phyloP scores from a whole-genome alignment of 1,139 yeast species.

The Suzukiozyma palmioleophila region DNA sequence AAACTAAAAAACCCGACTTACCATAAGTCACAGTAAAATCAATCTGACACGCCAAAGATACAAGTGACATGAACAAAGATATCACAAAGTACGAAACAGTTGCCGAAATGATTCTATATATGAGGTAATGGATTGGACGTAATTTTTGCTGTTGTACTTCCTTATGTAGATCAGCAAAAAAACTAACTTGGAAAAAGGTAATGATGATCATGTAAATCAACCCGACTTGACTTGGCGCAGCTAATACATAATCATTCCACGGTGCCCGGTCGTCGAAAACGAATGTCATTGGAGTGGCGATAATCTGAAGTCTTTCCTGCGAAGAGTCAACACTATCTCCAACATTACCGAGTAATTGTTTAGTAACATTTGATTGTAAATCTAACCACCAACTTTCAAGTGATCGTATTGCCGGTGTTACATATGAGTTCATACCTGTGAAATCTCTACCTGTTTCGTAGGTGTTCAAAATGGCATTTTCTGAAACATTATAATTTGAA shows the following conservation, averaged over 20 bases:
- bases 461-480: conserved; percentile 19
- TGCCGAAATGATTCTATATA: conserved; percentile 29
- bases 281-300: conserved; percentile 36
- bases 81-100: conserved; percentile 30
- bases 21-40: conserved; percentile 39
- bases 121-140: conserved; percentile 24
- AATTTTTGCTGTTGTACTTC: conserved; percentile 33
- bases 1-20: conserved; percentile 37
- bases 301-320: conserved; percentile 15
- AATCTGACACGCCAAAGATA: conserved; percentile 40
- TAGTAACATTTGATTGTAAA: conserved; percentile 5
- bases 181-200: conserved; percentile 54
- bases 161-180: conserved; percentile 52
- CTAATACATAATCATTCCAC: conserved; percentile 41
- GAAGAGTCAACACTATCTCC: conserved; percentile 12
- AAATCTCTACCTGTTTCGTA: conserved; percentile 45
- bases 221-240: conserved; percentile 73
- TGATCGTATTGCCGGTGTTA: conserved; percentile 8
- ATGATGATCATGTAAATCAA: conserved; percentile 68
- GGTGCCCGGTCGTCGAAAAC: conserved; percentile 47
- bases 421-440: conserved; percentile 10
- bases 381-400: conserved; percentile 9
- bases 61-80: conserved; percentile 36
- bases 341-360: conserved; percentile 3
- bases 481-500: conserved; percentile 22